Base-by-base conservation (phyloP, 768 basidiomycete species). In the Favolaschia claudopus region DNA sequence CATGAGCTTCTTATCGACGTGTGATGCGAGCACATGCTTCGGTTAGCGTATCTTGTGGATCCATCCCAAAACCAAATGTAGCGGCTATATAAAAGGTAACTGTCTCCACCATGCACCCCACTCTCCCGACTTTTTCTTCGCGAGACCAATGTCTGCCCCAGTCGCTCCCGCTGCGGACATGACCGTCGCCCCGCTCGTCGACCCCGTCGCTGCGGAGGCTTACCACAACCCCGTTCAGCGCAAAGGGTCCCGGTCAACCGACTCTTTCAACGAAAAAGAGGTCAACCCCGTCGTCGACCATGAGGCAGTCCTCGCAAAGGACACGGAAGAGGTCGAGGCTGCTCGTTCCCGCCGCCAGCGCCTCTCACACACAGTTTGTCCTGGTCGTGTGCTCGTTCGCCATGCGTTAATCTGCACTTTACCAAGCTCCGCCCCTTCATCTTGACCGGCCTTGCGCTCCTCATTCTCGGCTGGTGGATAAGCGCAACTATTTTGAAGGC, bases 391-490 rank as follows among this genome's bases (percentile, higher is more conserved):
- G 52, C 53, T 4, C n/a, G 2, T n/a, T n/a, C 24, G 10, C 9
- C 9, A n/a, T 28, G 6, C 3, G 12, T 38, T 14, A n/a, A 43
- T 14, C 27, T n/a, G 20, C 14, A 22, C 17, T 19, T 7, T 28
- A 12, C 15, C 13, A 31, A 64, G 54, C 64, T 73, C 51, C 77
- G 81, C 13, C 78, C 80, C n/a, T 74, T 75, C 64, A 69, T 86
- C 43, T 76, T 93, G 32, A 72, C 71, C 43, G 84, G 65, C 15
- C 61, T 88, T 1, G 89, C 87, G 10, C 66, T 79, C 13, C 69
- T 88, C 46, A 91, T 95, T 63, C 76, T 93, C 38, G 92, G 84
- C 37, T 95, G 92, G 92, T 95, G 92, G 92, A 87, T 95, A 32
- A 89, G 88, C 58, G 75, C 92, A 9, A 92, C 85, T 0, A 70